phyloP scores from a whole-genome alignment of 768 basidiomycete species.

The Kwoniella dendrophila region DNA sequence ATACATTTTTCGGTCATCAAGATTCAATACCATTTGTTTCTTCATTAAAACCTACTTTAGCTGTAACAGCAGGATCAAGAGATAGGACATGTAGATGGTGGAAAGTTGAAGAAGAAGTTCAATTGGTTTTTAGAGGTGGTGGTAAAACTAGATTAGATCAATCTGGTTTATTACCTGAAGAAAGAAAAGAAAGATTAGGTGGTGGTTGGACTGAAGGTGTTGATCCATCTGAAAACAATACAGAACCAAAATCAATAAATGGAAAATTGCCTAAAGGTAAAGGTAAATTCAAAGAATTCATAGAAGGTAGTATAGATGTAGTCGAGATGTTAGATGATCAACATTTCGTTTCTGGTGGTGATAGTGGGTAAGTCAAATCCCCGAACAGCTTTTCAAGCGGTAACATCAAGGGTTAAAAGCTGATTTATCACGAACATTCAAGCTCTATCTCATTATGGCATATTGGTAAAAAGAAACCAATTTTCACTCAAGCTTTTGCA shows the following conservation, averaged over 20 bases:
- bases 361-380: slow-evolving; percentile 77
- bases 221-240: slow-evolving; percentile 60
- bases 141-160: slow-evolving; percentile 69
- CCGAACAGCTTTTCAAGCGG: neutral
- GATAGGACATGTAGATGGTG: slow-evolving; percentile 92
- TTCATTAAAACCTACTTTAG: slow-evolving; percentile 77
- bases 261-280: too few species aligned
- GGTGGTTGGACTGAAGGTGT: slow-evolving; percentile 58
- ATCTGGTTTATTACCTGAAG: slow-evolving; percentile 62
- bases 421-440: neutral
- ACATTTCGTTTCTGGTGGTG: slow-evolving; percentile 89
- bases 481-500: slow-evolving; percentile 80
- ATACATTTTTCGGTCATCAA: slow-evolving; percentile 96
- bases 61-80: slow-evolving; percentile 81
- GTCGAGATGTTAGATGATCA: slow-evolving; percentile 94
- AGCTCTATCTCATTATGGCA: slow-evolving; percentile 93
- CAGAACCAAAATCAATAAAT: too few species aligned
- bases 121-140: slow-evolving; percentile 96
- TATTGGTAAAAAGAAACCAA: slow-evolving; percentile 89
- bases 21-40: slow-evolving; percentile 78
- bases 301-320: slow-evolving; percentile 89
- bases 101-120: slow-evolving; percentile 94
- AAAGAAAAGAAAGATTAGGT: slow-evolving; percentile 67
- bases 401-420: too few species aligned
- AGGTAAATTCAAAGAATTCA: slow-evolving; percentile 62